phyloP scores from a whole-genome alignment of 179 eudicot genomes.

The Silene coronaria region DNA sequence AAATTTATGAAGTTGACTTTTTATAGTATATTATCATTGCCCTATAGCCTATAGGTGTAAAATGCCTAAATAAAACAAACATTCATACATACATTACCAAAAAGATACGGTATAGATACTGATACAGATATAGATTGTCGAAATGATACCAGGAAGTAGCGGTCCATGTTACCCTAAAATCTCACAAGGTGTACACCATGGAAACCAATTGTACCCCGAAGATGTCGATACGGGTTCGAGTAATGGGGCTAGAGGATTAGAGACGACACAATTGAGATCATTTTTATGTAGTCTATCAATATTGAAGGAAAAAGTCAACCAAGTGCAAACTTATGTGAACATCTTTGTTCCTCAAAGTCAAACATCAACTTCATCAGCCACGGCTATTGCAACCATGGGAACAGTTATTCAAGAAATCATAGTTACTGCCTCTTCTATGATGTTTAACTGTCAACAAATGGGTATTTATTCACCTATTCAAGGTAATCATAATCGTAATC shows the following conservation, averaged over 20 bases:
- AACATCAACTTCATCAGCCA: slow-evolving; percentile 26
- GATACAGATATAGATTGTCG: neutral
- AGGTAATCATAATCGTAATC: neutral
- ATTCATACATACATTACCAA: neutral
- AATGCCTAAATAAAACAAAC: neutral
- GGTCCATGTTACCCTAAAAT: slow-evolving; percentile 24
- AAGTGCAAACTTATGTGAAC: slow-evolving; percentile 40
- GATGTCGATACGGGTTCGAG: slow-evolving; percentile 20
- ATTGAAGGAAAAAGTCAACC: slow-evolving; percentile 48
- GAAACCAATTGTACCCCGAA: slow-evolving; percentile 16
- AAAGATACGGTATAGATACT: neutral
- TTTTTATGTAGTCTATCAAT: slow-evolving; percentile 44
- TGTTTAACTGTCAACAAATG: slow-evolving; percentile 72
- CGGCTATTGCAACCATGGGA: slow-evolving; percentile 37
- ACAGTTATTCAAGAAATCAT: slow-evolving; percentile 62
- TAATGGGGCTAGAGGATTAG: slow-evolving; percentile 13
- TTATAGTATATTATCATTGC: neutral
- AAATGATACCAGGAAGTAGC: slow-evolving; percentile 17
- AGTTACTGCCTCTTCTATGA: slow-evolving; percentile 57
- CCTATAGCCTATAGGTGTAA: neutral
- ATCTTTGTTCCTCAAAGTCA: slow-evolving; percentile 24
- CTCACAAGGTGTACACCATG: slow-evolving; percentile 18
- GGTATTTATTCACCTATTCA: slow-evolving; percentile 20
- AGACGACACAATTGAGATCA: slow-evolving; percentile 29
- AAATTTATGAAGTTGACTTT: slow-evolving; percentile 30